Conservation (phyloP, 208 protist species). For the Trypanosoma congolense region DNA sequence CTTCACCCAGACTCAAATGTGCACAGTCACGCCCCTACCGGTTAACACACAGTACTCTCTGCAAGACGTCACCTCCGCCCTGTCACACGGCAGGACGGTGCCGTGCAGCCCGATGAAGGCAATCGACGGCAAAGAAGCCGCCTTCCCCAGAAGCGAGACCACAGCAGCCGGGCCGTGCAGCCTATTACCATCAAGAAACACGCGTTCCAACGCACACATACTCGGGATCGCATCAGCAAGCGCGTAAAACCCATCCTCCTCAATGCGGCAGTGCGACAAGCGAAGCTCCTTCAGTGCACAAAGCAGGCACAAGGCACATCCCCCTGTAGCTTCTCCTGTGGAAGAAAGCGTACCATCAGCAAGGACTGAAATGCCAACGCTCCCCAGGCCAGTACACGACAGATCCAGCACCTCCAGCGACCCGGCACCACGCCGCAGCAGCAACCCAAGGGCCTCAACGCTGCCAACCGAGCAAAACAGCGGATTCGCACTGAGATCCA, state of each 20-base stretch:
- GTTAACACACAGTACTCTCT: slow-evolving; percentile 5
- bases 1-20: slow-evolving; percentile 12
- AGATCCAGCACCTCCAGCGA: slow-evolving; percentile 46
- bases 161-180: background rate
- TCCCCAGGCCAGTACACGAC: slow-evolving; percentile 63
- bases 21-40: slow-evolving; percentile 12
- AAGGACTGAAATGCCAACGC: slow-evolving; percentile 57
- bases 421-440: slow-evolving; percentile 26
- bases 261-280: slow-evolving; percentile 45
- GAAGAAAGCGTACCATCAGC: slow-evolving; percentile 37
- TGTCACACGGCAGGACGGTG: background rate
- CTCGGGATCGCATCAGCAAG: slow-evolving; percentile 39
- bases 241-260: slow-evolving; percentile 50
- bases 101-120: slow-evolving; percentile 19
- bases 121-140: slow-evolving; percentile 6
- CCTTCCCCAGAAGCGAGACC: slow-evolving; percentile 8
- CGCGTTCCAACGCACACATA: slow-evolving; percentile 28
- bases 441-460: slow-evolving; percentile 35
- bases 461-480: slow-evolving; percentile 36
- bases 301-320: slow-evolving; percentile 37
- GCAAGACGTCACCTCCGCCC: slow-evolving; percentile 2
- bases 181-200: slow-evolving; percentile 55
- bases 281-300: slow-evolving; percentile 33
- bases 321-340: background rate
- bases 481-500: slow-evolving; percentile 58